Base-by-base conservation (phyloP, 805 yeast genomes). In the Nakazawaea molendinolei region DNA sequence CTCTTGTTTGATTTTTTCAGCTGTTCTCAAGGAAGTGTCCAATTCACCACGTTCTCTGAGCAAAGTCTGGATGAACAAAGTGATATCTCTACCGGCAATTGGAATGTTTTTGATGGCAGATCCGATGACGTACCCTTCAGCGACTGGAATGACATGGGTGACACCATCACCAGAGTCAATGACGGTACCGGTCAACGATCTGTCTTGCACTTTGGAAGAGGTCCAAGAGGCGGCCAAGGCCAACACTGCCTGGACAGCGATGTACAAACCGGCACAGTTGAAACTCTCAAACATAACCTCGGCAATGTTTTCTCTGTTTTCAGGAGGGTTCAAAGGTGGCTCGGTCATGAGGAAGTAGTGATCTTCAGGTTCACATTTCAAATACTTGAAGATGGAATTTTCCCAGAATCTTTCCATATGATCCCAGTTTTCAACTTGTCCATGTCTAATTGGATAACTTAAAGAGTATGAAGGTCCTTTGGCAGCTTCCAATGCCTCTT, bases 331-430 rank as follows among this genome's bases (percentile, higher is more conserved):
- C 47, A 92, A 74, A 16, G 99, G 99, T 8, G 99, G 99, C 64
- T 92, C 99, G 34, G 99, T 92, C 49, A 92, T 65, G 39, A 92
- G 66, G 61, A 92, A 92, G 56, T 86, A 87, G 55, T 92, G 99
- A 61, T 92, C 99, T 60, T 92, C 99, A 12, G 99, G 99, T 63
- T 92, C 98, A 58, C 97, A 86, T 59, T 96, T 78, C 49, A 92
- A 72, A 58, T 92, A 92, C 64, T 92, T 90, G 69, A 92, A 92
- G 53, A 92, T 89, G 31, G 95, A 86, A 52, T 85, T 84, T 55
- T 92, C 97, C 98, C 98, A 92, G 61, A 87, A 90, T 56, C 98
- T 74, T 61, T 92, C 98, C 98, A 92, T 92, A 56, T 92, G 97
- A 64, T 92, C 98, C 98, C 98, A 92, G 60, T 92, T 86, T 60